phyloP scores from a whole-genome alignment of 352 stramenopile species.

The Globisporangium abappressorium region DNA sequence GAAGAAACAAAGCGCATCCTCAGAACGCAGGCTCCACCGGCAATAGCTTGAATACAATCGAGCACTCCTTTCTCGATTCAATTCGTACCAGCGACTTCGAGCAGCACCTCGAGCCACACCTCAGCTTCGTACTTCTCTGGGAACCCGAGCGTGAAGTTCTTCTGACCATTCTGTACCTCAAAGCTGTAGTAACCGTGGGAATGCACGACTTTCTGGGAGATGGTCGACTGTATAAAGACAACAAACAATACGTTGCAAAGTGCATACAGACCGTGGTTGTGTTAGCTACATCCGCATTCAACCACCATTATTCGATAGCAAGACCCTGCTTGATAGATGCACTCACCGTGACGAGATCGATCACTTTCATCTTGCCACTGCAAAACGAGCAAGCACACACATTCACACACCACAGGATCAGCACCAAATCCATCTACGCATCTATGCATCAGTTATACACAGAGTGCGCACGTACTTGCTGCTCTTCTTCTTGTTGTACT shows the following conservation, averaged over 20 bases:
- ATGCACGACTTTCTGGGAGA: conserved; percentile 37
- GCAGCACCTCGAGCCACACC: conserved; percentile 60
- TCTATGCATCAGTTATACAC: neutral
- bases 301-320: neutral
- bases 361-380: conserved; percentile 54
- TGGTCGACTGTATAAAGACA: conserved; percentile 26
- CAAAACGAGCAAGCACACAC: neutral
- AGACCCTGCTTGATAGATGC: neutral
- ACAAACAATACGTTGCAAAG: neutral
- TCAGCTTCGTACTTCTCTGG: conserved; percentile 36
- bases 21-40: neutral
- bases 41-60: neutral
- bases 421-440: neutral
- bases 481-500: conserved; percentile 68
- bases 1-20: neutral
- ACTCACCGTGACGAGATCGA: conserved; percentile 69
- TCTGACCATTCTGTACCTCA: conserved; percentile 39
- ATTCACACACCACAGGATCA: conserved; percentile 3
- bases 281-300: neutral
- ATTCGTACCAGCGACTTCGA: conserved; percentile 47
- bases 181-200: conserved; percentile 61
- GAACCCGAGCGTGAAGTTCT: conserved; percentile 52
- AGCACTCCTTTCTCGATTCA: neutral
- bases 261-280: neutral
- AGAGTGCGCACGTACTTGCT: conserved; percentile 16